Percentiles rank a stretch among this genome's conserved stretches.
phyloP scores from a whole-genome alignment of 768 basidiomycete species.

The Tulasnella sp. region DNA sequence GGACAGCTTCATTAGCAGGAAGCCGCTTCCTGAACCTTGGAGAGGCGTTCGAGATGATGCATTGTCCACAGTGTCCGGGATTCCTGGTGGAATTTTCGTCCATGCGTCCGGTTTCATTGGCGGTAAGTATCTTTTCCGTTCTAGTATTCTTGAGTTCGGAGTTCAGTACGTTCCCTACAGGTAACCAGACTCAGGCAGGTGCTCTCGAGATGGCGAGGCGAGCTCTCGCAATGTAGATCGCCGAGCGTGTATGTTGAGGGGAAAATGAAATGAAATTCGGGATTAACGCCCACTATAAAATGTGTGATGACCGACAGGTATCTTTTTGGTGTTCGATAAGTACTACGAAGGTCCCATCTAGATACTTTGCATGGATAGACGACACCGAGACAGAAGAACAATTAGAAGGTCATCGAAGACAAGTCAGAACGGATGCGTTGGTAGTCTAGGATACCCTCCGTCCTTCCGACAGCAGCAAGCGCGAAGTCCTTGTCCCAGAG shows the following conservation, averaged over 20 bases:
- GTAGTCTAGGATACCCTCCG: constrained; percentile 92
- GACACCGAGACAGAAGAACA: not conserved
- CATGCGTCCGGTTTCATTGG: constrained; percentile 98
- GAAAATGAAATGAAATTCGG: constrained; percentile 1
- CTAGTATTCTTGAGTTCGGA: not conserved
- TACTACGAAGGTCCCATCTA: constrained; percentile 1
- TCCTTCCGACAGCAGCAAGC: constrained; percentile 79
- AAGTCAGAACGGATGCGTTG: constrained; percentile 53
- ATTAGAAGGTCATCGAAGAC: constrained; percentile 37
- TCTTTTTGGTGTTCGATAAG: constrained; percentile 8
- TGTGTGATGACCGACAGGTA: constrained; percentile 1
- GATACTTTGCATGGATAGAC: not conserved
- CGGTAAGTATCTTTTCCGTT: constrained; percentile 41
- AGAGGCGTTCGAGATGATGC: constrained; percentile 82
- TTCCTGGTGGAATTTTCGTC: constrained; percentile 81
- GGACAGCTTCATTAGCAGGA: constrained; percentile 84
- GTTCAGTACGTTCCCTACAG: constrained; percentile 33
- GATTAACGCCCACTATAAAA: not conserved
- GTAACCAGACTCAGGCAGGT: constrained; percentile 85
- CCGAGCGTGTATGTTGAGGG: constrained; percentile 33
- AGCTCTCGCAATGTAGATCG: constrained; percentile 47
- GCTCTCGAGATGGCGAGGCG: constrained; percentile 69
- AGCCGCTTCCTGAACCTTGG: constrained; percentile 90
- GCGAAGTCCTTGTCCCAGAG: constrained; percentile 94
- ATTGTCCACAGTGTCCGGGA: constrained; percentile 62